phyloP scores from a whole-genome alignment of 192 early-diverging fungal genomes.

The Rhizophagus clarus region DNA sequence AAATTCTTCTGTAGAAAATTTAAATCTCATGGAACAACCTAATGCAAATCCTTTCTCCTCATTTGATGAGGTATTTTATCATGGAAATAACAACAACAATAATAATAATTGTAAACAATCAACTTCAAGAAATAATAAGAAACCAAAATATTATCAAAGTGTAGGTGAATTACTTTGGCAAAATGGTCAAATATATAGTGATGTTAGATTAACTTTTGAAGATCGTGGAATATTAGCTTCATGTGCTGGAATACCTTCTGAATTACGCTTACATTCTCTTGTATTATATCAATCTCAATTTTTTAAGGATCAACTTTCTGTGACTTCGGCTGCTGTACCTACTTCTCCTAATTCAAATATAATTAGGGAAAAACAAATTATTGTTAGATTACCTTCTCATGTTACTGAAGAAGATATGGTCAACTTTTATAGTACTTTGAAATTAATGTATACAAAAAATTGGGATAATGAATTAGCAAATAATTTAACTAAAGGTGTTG shows the following conservation, averaged over 20 bases:
- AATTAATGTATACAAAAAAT: slow-evolving; percentile 38
- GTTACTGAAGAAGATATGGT: slow-evolving; percentile 34
- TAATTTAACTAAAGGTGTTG: slow-evolving; percentile 34
- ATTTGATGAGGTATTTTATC: neutral
- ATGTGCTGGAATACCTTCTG: slow-evolving; percentile 30
- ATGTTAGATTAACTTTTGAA: slow-evolving; percentile 35
- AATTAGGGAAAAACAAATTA: slow-evolving; percentile 25
- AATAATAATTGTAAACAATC: neutral
- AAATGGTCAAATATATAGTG: slow-evolving; percentile 33
- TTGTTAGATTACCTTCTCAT: slow-evolving; percentile 23
- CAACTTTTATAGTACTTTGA: slow-evolving; percentile 36
- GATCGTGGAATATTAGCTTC: slow-evolving; percentile 23
- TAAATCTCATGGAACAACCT: neutral
- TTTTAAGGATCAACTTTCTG: slow-evolving; percentile 34
- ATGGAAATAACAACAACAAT: no score
- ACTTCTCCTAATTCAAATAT: slow-evolving; percentile 4
- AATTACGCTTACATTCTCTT: slow-evolving; percentile 33
- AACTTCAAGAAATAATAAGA: neutral
- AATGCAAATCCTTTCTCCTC: neutral
- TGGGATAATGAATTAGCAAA: slow-evolving; percentile 28
- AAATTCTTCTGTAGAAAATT: neutral
- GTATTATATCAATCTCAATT: slow-evolving; percentile 35
- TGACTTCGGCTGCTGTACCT: neutral
- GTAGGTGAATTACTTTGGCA: slow-evolving; percentile 37
- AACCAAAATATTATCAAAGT: slow-evolving; percentile 6